Conservation (phyloP, 331 rosid species). For the Pyracantha coccinea region DNA sequence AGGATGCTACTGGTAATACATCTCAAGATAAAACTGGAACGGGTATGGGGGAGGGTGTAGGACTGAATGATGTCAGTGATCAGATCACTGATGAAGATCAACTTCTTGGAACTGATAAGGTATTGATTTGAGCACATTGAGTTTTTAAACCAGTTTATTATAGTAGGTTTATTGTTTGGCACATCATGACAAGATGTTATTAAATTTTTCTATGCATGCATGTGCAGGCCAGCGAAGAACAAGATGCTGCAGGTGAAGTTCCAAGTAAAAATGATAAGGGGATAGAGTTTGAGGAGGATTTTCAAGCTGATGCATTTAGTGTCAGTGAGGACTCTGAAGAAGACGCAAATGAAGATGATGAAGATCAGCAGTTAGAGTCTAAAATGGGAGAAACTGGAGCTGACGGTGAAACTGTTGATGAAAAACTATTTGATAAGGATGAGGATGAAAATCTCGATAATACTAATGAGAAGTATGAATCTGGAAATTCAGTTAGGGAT, state of each 20-base stretch:
- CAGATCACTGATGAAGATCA: constrained; percentile 90
- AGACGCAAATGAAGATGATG: constrained; percentile 48
- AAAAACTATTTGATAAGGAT: constrained; percentile 63
- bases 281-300: constrained; percentile 84
- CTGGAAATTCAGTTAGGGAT: constrained; percentile 63
- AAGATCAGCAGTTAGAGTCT: constrained; percentile 50
- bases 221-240: constrained; percentile 43
- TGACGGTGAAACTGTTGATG: constrained; percentile 48
- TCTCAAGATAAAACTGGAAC: constrained; percentile 67
- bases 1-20: constrained; percentile 30
- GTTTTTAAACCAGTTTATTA: not conserved
- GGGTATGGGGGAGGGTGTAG: constrained; percentile 91
- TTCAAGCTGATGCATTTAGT: constrained; percentile 54
- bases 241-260: constrained; percentile 43
- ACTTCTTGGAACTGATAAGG: constrained; percentile 71
- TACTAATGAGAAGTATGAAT: constrained; percentile 47
- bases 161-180: not conserved
- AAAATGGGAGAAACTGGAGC: constrained; percentile 72
- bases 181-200: not conserved
- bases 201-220: not conserved
- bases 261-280: constrained; percentile 61
- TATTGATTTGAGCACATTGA: constrained; percentile 11
- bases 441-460: constrained; percentile 55
- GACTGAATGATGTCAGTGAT: constrained; percentile 85
- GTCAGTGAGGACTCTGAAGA: constrained; percentile 78